Conservation (phyloP, 2,329 filamentous ascomycete species). For the Xylaria sp. region DNA sequence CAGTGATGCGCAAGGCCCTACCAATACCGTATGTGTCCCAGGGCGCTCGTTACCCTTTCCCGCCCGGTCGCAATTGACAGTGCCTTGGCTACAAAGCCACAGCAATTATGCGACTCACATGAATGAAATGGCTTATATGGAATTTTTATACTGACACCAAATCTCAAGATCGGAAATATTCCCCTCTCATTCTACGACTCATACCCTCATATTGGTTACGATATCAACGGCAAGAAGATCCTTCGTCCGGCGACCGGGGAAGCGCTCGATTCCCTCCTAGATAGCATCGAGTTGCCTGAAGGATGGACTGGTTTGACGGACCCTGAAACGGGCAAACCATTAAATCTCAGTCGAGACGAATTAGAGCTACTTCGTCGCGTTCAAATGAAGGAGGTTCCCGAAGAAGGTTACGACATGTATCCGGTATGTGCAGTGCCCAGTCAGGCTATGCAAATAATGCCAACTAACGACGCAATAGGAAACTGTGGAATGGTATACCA, state of each 20-base stretch:
- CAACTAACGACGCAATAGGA: constrained; percentile 61
- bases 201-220: constrained; percentile 98
- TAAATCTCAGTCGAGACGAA: constrained; percentile 88
- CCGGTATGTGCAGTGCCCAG: constrained; percentile 65
- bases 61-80: not conserved
- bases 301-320: constrained; percentile 98
- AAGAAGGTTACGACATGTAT: constrained; percentile 92
- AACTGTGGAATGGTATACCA: constrained; percentile 93
- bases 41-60: constrained; percentile 1
- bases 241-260: constrained; percentile 95
- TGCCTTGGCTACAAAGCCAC: not conserved
- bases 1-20: constrained; percentile 79
- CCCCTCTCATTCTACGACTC: constrained; percentile 95
- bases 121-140: not conserved
- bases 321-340: constrained; percentile 89
- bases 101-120: not conserved
- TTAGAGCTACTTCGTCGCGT: constrained; percentile 88
- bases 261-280: constrained; percentile 90
- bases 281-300: constrained; percentile 96
- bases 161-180: constrained; percentile 80
- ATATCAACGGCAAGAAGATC: constrained; percentile 98
- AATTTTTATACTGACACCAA: constrained; percentile 19
- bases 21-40: constrained; percentile 71
- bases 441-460: not conserved
- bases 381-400: constrained; percentile 87